Percentiles rank a stretch among this genome's conserved stretches.
Conservation (phyloP, 225 moss, liverwort and hornwort genomes). For the Physcomitrium patens region DNA sequence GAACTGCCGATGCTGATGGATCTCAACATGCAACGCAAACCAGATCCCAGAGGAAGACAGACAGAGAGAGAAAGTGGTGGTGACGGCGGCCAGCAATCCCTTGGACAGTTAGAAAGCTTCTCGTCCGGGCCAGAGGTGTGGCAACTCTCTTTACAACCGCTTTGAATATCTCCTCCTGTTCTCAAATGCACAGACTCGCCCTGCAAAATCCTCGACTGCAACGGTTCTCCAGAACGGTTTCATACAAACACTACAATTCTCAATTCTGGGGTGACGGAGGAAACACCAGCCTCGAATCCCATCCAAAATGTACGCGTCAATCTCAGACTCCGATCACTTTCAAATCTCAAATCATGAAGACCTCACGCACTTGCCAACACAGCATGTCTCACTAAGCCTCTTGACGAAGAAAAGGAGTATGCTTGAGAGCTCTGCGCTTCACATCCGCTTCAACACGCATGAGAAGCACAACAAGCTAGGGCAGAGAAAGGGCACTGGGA, state of each 20-base stretch:
- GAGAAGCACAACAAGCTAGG: neutral
- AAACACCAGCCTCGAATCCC: neutral
- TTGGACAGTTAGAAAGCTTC: slow-evolving; percentile 10
- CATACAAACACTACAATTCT: neutral
- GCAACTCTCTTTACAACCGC: slow-evolving; percentile 17
- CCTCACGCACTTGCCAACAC: slow-evolving; percentile 1
- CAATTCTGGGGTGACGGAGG: neutral
- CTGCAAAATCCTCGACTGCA: neutral
- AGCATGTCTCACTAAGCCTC: slow-evolving; percentile 10
- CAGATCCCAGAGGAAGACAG: slow-evolving; percentile 34
- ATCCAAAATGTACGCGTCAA: slow-evolving; percentile 18
- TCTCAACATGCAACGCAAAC: slow-evolving; percentile 22
- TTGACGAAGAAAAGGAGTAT: neutral
- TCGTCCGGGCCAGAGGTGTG: slow-evolving; percentile 21
- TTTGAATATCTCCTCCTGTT: slow-evolving; percentile 3
- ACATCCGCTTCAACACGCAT: slow-evolving; percentile 3
- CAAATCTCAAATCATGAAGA: slow-evolving; percentile 30
- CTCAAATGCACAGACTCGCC: slow-evolving; percentile 1
- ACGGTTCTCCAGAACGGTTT: neutral
- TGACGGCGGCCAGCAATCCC: neutral
- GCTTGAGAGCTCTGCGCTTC: slow-evolving; percentile 11
- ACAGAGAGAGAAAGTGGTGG: neutral
- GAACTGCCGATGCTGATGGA: slow-evolving; percentile 5
- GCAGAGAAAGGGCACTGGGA: no score
- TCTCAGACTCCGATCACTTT: slow-evolving; percentile 25